Base-by-base conservation (phyloP, 306 rosid species). In the Gastrolobium bilobum region DNA sequence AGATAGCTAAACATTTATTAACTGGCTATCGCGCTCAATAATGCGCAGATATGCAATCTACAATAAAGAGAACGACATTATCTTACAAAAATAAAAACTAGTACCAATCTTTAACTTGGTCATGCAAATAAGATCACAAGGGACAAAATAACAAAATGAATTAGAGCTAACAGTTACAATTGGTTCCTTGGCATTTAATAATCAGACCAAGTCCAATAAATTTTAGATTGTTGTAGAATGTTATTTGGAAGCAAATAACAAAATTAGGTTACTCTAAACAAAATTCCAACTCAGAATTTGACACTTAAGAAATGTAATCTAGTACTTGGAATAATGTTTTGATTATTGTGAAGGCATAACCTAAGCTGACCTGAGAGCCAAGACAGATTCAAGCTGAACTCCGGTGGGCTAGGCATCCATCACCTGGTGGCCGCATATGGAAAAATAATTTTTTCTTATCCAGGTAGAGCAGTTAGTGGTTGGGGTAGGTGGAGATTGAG, bases 211-310 rank as follows among this genome's bases (percentile, higher is more conserved):
- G 63, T 31, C 39, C 69, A 66, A 66, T 47, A 68, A 47, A 48
- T 50, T 48, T 33, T 65, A 58, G 72, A 72, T 26, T 33, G 38
- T 43, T 56, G 46, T 14, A 42, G 34, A 74, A 43, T 2, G 6
- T 61, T 52, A 51, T 57, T 62, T 50, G 48, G 15, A 73, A 76
- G 59, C 37, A 79, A 38, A 79, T 6, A 65, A 74, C 14, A 56
- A 35, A 72, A 70, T 10, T 29, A 34, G 35, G 79, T 34, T 44
- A 35, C 67, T 53, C 51, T 54, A 10, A 47, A 63, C 9, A 61
- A 69, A 56, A 47, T 70, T 44, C 8, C 38, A 75, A 43, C 51
- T 34, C 51, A 59, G 15, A 77, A 44, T 57, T 62, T 20, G 64
- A 42, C 58, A 76, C 7, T 35, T 37, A 37, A 46, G 43, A 68